Percentiles rank a stretch among this genome's conserved stretches.
Conservation (phyloP, 306 rosid species). For the Rosa persica region DNA sequence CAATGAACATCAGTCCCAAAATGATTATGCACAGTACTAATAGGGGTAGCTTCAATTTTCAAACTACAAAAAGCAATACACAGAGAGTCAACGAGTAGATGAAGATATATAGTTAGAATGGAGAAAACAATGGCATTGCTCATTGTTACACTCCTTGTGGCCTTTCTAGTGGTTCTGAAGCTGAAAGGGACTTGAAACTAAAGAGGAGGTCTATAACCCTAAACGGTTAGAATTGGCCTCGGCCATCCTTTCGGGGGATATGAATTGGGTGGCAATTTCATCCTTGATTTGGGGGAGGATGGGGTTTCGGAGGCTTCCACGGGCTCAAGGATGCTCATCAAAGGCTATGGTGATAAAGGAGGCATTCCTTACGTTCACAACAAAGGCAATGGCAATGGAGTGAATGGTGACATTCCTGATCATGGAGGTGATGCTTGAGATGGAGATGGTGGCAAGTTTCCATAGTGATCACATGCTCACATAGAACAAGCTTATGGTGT, state of each 20-base stretch:
- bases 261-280: conserved; percentile 1
- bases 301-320: neutral
- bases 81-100: neutral
- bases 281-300: conserved; percentile 2
- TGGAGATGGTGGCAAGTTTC: neutral
- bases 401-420: neutral
- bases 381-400: neutral
- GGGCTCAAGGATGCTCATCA: neutral
- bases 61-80: conserved; percentile 12
- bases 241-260: neutral
- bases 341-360: neutral
- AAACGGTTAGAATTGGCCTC: neutral
- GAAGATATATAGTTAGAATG: conserved; percentile 22
- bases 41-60: conserved; percentile 14
- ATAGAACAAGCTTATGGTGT: neutral
- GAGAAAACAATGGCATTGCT: conserved; percentile 24
- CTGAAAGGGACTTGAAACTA: conserved; percentile 20
- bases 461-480: neutral
- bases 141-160: conserved; percentile 19
- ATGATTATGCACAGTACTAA: conserved; percentile 24
- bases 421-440: too few relatives aligned
- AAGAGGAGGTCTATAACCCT: neutral
- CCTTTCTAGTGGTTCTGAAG: conserved; percentile 27
- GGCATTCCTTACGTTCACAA: neutral
- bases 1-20: neutral